Conservation (phyloP, 495 filamentous ascomycete species). For the Neurospora sp. region DNA sequence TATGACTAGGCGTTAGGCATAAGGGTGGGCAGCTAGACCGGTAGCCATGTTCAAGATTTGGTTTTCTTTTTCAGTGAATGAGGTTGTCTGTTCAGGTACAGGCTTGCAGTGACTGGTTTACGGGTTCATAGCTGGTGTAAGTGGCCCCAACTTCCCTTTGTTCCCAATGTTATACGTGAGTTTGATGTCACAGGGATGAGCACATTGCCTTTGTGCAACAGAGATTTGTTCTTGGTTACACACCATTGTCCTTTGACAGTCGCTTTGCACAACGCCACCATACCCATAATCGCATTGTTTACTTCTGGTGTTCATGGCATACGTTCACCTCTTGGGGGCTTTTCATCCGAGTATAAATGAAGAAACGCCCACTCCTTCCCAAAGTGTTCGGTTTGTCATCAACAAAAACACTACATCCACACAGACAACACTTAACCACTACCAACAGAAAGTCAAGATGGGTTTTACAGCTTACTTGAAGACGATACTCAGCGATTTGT, state of each 20-base stretch:
- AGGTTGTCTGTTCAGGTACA: neutral
- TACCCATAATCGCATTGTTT: neutral
- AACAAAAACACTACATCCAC: neutral
- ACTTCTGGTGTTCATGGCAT: neutral
- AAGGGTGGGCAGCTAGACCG: constrained; percentile 14
- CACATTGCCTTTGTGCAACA: neutral
- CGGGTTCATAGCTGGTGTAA: neutral
- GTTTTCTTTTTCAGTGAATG: constrained; percentile 1
- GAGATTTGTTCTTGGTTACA: neutral
- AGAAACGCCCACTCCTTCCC: neutral
- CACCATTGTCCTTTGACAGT: neutral
- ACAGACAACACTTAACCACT: neutral
- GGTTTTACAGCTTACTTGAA: neutral
- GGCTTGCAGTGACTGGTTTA: neutral
- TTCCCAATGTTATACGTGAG: neutral
- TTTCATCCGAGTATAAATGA: neutral
- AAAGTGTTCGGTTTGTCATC: neutral
- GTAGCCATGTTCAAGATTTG: constrained; percentile 11
- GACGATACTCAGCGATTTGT: neutral
- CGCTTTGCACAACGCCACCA: neutral
- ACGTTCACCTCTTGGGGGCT: neutral
- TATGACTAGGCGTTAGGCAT: constrained; percentile 26
- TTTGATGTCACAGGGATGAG: neutral
- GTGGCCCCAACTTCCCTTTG: neutral
- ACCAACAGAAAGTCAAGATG: neutral